Conservation (phyloP, 2,329 filamentous ascomycete genomes). For the Pseudocercospora fijiensis region DNA sequence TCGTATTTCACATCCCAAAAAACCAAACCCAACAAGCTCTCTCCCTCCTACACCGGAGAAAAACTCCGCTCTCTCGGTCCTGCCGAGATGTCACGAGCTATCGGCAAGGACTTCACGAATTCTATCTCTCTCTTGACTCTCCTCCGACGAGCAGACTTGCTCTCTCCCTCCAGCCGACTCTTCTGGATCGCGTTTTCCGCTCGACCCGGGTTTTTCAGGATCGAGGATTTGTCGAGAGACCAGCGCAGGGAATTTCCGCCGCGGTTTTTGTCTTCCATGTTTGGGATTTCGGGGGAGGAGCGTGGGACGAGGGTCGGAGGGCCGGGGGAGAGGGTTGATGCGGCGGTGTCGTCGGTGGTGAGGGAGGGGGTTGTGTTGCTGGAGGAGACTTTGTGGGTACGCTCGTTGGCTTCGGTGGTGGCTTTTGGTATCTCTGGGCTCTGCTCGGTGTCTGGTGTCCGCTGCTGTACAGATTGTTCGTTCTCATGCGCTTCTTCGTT, state of each 20-base stretch:
- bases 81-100: not conserved
- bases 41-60: not conserved
- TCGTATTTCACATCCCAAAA: too few relatives aligned
- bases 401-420: not conserved
- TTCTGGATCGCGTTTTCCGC: conserved; percentile 14
- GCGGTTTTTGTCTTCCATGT: conserved; percentile 10
- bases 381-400: not conserved
- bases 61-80: not conserved
- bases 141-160: conserved; percentile 10
- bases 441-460: not conserved
- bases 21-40: not conserved
- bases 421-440: not conserved
- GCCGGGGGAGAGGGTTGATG: not conserved
- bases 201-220: conserved; percentile 6
- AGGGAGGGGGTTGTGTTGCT: not conserved
- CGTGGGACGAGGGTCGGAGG: not conserved
- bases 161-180: conserved; percentile 19
- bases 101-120: conserved; percentile 13
- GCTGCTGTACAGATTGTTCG: not conserved
- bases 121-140: conserved; percentile 16
- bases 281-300: not conserved
- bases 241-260: conserved; percentile 19
- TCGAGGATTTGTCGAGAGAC: conserved; percentile 1
- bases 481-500: not conserved
- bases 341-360: not conserved